phyloP scores from a whole-genome alignment of 2,329 filamentous ascomycete genomes.

The Sporothrix phasma region DNA sequence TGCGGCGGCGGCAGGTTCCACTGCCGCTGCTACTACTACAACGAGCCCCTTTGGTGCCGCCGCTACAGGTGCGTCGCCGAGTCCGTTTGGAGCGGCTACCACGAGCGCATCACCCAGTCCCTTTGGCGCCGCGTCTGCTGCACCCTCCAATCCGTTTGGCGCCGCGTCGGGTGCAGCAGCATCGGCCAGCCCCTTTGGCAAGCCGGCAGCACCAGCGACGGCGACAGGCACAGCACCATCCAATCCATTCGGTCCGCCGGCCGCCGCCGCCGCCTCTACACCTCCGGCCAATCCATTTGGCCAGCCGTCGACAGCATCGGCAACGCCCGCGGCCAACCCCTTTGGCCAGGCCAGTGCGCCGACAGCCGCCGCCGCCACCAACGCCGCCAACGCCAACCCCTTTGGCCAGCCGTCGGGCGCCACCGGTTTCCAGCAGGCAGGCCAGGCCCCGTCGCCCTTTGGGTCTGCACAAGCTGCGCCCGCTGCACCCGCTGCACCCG shows the following conservation, averaged over 20 bases:
- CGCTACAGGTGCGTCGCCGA: not conserved
- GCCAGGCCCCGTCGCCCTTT: constrained; percentile 5
- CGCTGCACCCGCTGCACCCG: not conserved
- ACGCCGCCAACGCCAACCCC: not conserved
- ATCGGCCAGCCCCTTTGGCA: constrained; percentile 24
- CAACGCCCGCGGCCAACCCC: not conserved
- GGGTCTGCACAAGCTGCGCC: not conserved
- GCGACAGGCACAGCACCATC: not conserved
- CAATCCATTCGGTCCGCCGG: constrained; percentile 16
- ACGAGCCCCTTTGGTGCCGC: too few species aligned
- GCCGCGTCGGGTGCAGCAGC: not conserved
- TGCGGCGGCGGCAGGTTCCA: constrained; percentile 20
- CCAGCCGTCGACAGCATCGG: not conserved
- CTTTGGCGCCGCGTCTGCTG: constrained; percentile 21
- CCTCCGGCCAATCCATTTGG: constrained; percentile 8
- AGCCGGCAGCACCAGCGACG: constrained; percentile 12
- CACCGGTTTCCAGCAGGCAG: constrained; percentile 8
- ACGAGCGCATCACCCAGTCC: constrained; percentile 15
- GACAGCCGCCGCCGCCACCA: not conserved
- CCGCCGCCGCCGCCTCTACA: not conserved
- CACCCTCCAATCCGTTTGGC: constrained; percentile 28
- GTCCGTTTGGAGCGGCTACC: constrained; percentile 11
- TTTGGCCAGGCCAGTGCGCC: not conserved
- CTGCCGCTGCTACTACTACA: too few species aligned
- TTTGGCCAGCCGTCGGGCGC: constrained; percentile 11